Evolutionary conservation across 441 rosid species (phyloP).

Genomic region (Erodium texanum): DNA sequence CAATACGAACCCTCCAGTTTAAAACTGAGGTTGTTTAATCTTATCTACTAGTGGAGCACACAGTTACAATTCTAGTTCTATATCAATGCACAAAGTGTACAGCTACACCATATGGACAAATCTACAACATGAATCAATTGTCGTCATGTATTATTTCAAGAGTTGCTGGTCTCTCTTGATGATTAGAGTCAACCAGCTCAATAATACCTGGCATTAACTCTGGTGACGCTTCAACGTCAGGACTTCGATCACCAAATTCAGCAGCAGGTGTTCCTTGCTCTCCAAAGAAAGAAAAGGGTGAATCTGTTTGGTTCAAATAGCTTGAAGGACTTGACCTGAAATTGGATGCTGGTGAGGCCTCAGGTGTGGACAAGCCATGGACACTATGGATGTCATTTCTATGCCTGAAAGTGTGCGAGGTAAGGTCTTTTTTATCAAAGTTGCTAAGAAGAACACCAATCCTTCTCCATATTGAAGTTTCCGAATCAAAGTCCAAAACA

Average conservation of each 20-base stretch:
- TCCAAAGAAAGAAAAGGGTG: background rate
- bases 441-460: slow-evolving; percentile 16
- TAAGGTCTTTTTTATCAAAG: slow-evolving; percentile 27
- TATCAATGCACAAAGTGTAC: background rate
- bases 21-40: background rate
- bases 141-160: background rate
- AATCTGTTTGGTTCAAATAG: slow-evolving; percentile 18
- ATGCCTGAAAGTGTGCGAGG: slow-evolving; percentile 22
- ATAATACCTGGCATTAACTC: background rate
- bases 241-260: slow-evolving; percentile 3
- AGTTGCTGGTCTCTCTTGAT: background rate
- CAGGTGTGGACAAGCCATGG: background rate
- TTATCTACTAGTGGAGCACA: background rate
- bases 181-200: background rate
- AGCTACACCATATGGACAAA: background rate
- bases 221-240: slow-evolving; percentile 10
- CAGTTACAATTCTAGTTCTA: background rate
- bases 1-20: background rate
- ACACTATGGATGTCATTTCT: slow-evolving; percentile 7
- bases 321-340: background rate
- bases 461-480: slow-evolving; percentile 18
- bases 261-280: slow-evolving; percentile 14
- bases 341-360: slow-evolving; percentile 10
- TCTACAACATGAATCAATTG: background rate
- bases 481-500: background rate